Evolutionary conservation across 345 rosid species (phyloP), one percentile per base, ranked within the genome.

Genomic region (Euphorbia peplus): DNA sequence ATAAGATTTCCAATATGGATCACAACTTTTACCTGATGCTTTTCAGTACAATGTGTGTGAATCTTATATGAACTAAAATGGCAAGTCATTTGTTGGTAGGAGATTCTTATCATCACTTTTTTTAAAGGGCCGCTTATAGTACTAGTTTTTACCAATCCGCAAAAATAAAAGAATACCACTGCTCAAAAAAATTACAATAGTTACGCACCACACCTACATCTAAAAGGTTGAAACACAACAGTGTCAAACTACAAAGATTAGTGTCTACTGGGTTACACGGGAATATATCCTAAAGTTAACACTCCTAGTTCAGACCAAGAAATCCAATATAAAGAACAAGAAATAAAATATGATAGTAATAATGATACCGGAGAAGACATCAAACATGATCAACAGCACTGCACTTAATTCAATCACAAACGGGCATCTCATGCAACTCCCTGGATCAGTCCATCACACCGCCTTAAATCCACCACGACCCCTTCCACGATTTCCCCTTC

Each of bases 381-480:
- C 47, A 53, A 55, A 19, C 47, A 61, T 32, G n/a, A 16, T 5
- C 44, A 37, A 39, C 66, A 52, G 47, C 37, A 54, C 62, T 42
- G 52, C 56, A 64, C 19, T 25, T 66, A 30, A 53, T 60, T 64
- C 30, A n/a, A 51, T 41, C 60, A 37, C 55, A 65, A 25, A 15
- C 8, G n/a, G 42, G 62, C 52, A 44, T 71, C 85, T 89, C 76
- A 77, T 60, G 75, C 88, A 67, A 79, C 86, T 63, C 77, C 88
- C 75, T 82, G 92, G 80, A 73, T 75, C 41, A 79, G 90, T 44
- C 82, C 87, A 69, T 78, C 82, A 42, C 83, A 71, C 75, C 83
- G 70, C 76, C 92, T n/a, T 79, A 57, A 58, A 79, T 67, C 90
- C 93, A 74, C 90, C 93, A 74, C 88, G 86, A 44, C 89, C 86